Conservation (phyloP, 352 stramenopile species). For the Phytophthora cryptogea region DNA sequence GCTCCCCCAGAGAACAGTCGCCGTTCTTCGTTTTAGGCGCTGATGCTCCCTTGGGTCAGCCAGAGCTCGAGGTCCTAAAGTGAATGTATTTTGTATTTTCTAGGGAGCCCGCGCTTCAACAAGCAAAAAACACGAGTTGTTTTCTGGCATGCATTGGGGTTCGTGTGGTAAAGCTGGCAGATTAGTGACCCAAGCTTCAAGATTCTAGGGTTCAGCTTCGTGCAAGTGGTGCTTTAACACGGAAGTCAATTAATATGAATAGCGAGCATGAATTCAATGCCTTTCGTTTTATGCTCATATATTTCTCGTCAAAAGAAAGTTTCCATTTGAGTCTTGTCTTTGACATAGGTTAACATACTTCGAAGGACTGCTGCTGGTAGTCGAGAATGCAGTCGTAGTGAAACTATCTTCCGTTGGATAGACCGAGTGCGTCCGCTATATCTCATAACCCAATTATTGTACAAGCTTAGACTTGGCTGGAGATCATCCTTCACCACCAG, state of each 20-base stretch:
- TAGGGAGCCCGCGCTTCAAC: conserved; percentile 11
- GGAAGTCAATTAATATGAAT: too few species aligned
- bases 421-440: background rate
- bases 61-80: conserved; percentile 23
- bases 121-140: background rate
- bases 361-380: background rate
- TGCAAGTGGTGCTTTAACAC: too few species aligned
- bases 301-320: too few species aligned
- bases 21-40: conserved; percentile 36
- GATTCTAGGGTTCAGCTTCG: too few species aligned
- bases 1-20: conserved; percentile 32
- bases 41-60: conserved; percentile 15
- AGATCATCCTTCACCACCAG: background rate
- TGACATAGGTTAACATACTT: too few species aligned
- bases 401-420: background rate
- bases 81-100: conserved; percentile 43
- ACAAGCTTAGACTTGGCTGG: background rate
- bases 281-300: too few species aligned
- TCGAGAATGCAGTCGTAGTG: background rate
- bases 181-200: too few species aligned
- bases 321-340: too few species aligned
- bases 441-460: background rate
- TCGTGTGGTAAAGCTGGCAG: too few species aligned
- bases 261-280: too few species aligned
- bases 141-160: too few species aligned